Evolutionary conservation across 257 asterid species (phyloP).

Genomic region (Eucommia ulmoides): DNA sequence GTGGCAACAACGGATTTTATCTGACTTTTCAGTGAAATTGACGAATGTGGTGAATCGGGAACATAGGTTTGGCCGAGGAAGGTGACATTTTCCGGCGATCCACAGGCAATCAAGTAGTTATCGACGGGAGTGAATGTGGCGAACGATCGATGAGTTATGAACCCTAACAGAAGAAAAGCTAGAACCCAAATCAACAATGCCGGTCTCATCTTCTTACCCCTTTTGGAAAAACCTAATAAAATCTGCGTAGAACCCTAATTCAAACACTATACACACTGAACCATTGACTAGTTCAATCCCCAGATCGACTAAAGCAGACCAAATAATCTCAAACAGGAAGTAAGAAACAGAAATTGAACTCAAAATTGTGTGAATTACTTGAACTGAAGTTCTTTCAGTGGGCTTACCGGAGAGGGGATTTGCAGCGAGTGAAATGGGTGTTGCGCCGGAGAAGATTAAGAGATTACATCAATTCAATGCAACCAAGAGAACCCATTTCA

Average conservation of each 20-base stretch:
- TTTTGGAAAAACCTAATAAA: constrained; percentile 5
- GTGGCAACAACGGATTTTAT: constrained; percentile 30
- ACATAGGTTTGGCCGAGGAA: constrained; percentile 38
- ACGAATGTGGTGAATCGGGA: constrained; percentile 40
- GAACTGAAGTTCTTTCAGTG: constrained; percentile 11
- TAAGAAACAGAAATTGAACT: too few relatives aligned
- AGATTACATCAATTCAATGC: constrained; percentile 14
- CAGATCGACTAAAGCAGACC: too few relatives aligned
- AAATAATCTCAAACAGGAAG: too few relatives aligned
- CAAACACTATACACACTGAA: constrained; percentile 1
- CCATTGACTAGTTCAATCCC: neutral
- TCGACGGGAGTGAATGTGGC: constrained; percentile 51
- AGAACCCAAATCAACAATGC: constrained; percentile 26
- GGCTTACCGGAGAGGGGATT: constrained; percentile 20
- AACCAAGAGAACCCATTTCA: constrained; percentile 19
- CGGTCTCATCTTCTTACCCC: constrained; percentile 22
- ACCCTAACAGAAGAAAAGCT: constrained; percentile 20
- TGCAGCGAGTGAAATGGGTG: constrained; percentile 7
- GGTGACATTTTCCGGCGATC: constrained; percentile 54
- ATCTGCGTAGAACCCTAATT: neutral
- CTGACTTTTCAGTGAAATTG: constrained; percentile 28
- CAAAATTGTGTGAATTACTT: too few relatives aligned
- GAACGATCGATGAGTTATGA: constrained; percentile 12
- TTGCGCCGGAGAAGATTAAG: constrained; percentile 9
- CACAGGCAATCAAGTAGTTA: constrained; percentile 48